Percentiles rank a stretch among this genome's conserved stretches.
Evolutionary conservation across 2,329 filamentous ascomycete species (phyloP).

Genomic region (Ceratocystis variospora): DNA sequence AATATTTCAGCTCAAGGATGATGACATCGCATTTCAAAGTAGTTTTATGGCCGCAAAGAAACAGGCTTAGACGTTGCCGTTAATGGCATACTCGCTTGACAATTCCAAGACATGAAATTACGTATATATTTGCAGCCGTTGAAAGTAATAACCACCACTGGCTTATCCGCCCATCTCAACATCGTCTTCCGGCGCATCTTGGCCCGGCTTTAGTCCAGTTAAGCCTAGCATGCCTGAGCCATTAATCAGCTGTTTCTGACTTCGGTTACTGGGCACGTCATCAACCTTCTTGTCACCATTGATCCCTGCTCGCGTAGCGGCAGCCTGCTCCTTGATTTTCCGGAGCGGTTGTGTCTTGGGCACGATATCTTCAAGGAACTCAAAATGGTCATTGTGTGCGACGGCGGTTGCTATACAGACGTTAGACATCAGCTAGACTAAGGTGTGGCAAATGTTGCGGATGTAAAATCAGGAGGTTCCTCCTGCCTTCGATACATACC

Average conservation of each 20-base stretch:
- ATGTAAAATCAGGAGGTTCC: not conserved
- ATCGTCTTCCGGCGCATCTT: conserved; percentile 28
- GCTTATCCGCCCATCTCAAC: conserved; percentile 46
- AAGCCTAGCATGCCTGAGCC: conserved; percentile 18
- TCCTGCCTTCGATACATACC: conserved; percentile 35
- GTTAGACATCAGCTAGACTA: not conserved
- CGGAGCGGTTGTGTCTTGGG: conserved; percentile 75
- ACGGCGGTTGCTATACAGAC: conserved; percentile 59
- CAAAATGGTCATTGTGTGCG: conserved; percentile 77
- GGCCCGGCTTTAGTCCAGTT: conserved; percentile 34
- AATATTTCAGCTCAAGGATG: not conserved
- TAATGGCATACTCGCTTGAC: not conserved
- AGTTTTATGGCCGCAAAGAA: not conserved
- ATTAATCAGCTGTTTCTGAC: conserved; percentile 20
- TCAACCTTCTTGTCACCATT: conserved; percentile 28
- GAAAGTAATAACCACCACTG: conserved; percentile 23
- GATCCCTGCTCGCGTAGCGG: conserved; percentile 36
- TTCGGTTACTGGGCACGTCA: conserved; percentile 12
- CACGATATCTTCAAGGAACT: conserved; percentile 84
- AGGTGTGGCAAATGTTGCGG: not conserved
- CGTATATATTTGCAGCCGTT: not conserved
- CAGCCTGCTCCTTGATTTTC: conserved; percentile 54
- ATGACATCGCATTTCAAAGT: not conserved
- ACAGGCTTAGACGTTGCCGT: not conserved
- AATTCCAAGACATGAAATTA: not conserved